Evolutionary conservation across 495 filamentous ascomycete genomes (phyloP).

Genomic region (Delitschia confertaspora): DNA sequence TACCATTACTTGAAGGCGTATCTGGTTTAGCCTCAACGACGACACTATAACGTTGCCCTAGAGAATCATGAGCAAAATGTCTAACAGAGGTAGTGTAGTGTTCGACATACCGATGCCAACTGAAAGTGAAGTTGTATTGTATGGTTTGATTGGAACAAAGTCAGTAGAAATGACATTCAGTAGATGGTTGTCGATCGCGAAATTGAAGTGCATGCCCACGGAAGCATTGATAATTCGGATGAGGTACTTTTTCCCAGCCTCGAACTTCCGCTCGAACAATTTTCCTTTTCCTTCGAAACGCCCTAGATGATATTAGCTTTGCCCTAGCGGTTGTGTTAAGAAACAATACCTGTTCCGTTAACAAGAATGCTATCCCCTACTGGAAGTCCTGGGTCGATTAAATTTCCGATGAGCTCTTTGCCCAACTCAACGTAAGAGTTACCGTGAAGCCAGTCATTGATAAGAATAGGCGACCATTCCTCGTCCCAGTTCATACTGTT

Average conservation of each 20-base stretch:
- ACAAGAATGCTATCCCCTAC: conserved; percentile 30
- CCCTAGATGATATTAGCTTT: conserved; percentile 5
- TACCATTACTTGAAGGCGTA: conserved; percentile 16
- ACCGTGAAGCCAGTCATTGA: conserved; percentile 33
- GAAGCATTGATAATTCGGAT: conserved; percentile 34
- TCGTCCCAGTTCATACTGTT: conserved; percentile 31
- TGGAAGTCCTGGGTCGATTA: conserved; percentile 16
- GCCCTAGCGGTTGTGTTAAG: conserved; percentile 7
- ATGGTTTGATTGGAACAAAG: conserved; percentile 24
- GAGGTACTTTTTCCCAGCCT: conserved; percentile 32
- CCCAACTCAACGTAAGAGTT: conserved; percentile 21
- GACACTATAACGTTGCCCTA: conserved; percentile 34
- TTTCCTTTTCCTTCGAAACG: conserved; percentile 1
- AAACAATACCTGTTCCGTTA: conserved; percentile 30
- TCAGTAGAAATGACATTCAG: conserved; percentile 20
- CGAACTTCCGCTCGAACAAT: conserved; percentile 32
- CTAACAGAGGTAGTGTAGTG: too few relatives aligned
- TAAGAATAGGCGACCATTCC: conserved; percentile 26
- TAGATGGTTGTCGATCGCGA: conserved; percentile 19
- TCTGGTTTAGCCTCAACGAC: conserved; percentile 33
- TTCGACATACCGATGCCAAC: conserved; percentile 19
- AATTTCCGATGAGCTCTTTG: conserved; percentile 1
- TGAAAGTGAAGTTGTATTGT: conserved; percentile 8
- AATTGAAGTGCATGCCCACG: conserved; percentile 14
- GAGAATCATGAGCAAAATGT: too few relatives aligned